phyloP scores from a whole-genome alignment of 2,329 filamentous ascomycete genomes.

The Claviceps digitariae region DNA sequence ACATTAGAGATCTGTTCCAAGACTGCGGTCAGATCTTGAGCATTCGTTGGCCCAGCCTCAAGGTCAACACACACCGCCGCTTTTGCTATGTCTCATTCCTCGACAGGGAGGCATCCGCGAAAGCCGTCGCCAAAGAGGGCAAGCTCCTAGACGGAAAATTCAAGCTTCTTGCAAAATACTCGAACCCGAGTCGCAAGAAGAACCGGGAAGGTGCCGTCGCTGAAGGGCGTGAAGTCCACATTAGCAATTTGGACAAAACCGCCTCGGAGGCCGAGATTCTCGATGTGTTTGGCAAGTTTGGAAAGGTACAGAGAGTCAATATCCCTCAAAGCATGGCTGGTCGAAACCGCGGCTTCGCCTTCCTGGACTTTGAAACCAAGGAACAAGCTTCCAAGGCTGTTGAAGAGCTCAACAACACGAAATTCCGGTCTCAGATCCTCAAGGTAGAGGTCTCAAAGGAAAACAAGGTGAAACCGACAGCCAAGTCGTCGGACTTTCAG shows the following conservation, averaged over 20 bases:
- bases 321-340: constrained; percentile 56
- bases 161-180: constrained; percentile 66
- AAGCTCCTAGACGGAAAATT: constrained; percentile 53
- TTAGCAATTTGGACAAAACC: constrained; percentile 53
- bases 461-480: constrained; percentile 41
- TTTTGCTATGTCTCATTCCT: constrained; percentile 96
- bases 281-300: constrained; percentile 61
- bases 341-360: constrained; percentile 63
- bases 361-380: constrained; percentile 61
- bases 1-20: constrained; percentile 54
- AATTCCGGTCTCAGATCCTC: constrained; percentile 54
- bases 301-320: constrained; percentile 58
- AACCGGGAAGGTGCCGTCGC: constrained; percentile 64
- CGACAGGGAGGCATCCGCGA: constrained; percentile 50
- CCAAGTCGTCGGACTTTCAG: constrained; percentile 28
- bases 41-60: constrained; percentile 81
- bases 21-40: constrained; percentile 71
- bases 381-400: constrained; percentile 55
- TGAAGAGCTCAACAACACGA: constrained; percentile 54
- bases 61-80: constrained; percentile 73
- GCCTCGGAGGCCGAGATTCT: constrained; percentile 55
- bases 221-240: constrained; percentile 78
- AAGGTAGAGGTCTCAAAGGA: constrained; percentile 48
- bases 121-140: constrained; percentile 61
- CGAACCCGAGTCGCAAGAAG: constrained; percentile 68